phyloP scores from a whole-genome alignment of 257 asterid species.

The Cinchona pubescens region DNA sequence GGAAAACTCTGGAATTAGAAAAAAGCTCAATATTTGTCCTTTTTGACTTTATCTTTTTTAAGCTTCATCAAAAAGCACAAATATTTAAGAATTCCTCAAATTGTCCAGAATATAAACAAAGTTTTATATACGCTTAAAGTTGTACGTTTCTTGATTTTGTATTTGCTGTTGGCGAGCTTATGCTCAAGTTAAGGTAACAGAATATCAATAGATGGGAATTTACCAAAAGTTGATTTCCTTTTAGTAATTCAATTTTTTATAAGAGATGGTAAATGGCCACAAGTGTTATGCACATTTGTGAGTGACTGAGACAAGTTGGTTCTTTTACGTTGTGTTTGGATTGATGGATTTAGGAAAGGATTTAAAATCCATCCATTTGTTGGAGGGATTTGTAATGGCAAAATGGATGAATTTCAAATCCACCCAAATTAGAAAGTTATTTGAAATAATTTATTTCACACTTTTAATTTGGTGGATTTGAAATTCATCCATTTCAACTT shows the following conservation, averaged over 20 bases:
- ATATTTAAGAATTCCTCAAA: neutral
- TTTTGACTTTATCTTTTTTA: neutral
- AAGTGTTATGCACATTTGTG: neutral
- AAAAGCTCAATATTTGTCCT: neutral
- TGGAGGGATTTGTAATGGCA: too few species aligned
- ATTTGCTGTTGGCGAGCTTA: too few species aligned
- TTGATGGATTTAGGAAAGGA: too few species aligned
- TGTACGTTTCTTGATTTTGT: neutral
- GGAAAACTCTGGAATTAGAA: neutral
- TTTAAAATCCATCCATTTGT: too few species aligned
- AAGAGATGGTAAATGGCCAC: neutral
- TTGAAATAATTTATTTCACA: too few species aligned
- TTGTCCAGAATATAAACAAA: neutral
- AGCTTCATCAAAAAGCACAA: neutral
- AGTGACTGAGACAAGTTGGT: neutral
- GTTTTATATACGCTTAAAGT: neutral
- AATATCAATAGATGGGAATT: neutral
- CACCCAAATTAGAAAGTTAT: too few species aligned
- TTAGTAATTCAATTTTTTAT: neutral
- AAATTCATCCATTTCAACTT: too few species aligned
- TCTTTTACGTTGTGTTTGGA: too few species aligned
- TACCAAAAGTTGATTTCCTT: neutral
- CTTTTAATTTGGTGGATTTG: too few species aligned
- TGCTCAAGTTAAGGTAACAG: too few species aligned
- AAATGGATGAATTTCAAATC: too few species aligned